Evolutionary conservation across 768 basidiomycete species (phyloP), one percentile per base, ranked within the genome.

Genomic region (Suillus clintonianus): DNA sequence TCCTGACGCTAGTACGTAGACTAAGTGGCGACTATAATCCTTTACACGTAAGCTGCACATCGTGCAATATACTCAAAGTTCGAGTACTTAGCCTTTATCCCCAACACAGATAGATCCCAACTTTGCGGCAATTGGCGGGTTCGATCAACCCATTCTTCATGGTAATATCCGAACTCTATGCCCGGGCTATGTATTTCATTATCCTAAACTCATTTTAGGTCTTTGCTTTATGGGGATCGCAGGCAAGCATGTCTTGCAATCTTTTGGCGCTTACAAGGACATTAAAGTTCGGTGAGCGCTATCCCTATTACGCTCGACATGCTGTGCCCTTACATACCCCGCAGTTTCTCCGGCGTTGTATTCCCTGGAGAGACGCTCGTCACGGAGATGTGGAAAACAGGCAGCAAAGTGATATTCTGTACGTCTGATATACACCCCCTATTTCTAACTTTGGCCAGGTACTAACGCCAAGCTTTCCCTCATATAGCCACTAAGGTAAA

Each of bases 341-440:
- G 15, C 65, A 91, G 91, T 39, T 97, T 99, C 76, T 87, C 91
- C 0, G 95, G 94, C 4, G 88, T 94, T 2, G 94, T 99, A 27
- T 96, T 90, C 73, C 97, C 97, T 2, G 97, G 96, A 0, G 95
- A 99, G 78, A 99, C 97, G 2, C 83, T 99, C 59, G 81, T 95
- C 15, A 99, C 97, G 0, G 89, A 94, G 74, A 98, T 99, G 97
- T 99, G 97, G 97, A 97, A 95, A 75, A 95, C 97, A 69, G 92
- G 90, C 3, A 77, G 84, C 65, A 97, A 89, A 78, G 89, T 99
- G 61, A 88, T 98, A 57, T 99, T 99, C 76, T 81, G 95, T 97
- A 69, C 74, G 94, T 84, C 11, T 24, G 10, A 13, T 43, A 37
- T 17, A 32, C 24, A 37, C 36, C 17, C 39, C 22, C 24, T 1